Percentiles rank a stretch among this genome's conserved stretches.
Conservation (phyloP, 2,329 filamentous ascomycete species). For the Colletotrichum sp. region DNA sequence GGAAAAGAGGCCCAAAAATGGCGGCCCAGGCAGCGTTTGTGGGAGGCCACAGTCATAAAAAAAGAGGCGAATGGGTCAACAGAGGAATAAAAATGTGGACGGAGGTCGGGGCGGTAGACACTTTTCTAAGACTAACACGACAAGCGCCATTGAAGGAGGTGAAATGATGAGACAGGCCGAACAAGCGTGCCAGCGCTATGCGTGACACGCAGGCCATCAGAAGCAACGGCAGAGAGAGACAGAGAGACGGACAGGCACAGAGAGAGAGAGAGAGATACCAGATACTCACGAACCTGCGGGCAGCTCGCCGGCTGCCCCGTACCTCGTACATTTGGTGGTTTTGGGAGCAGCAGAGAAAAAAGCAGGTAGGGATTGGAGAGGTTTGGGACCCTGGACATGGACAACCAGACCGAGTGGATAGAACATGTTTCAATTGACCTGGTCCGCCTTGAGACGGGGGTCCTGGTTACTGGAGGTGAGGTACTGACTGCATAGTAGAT, state of each 20-base stretch:
- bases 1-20: background rate
- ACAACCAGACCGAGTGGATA: conserved; percentile 1
- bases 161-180: conserved; percentile 10
- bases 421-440: conserved; percentile 18
- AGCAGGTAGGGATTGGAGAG: background rate
- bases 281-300: background rate
- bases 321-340: background rate
- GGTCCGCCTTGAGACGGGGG: conserved; percentile 1
- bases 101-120: background rate
- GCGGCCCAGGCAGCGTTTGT: background rate
- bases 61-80: background rate
- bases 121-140: conserved; percentile 6
- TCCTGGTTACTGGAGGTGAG: background rate
- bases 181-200: background rate
- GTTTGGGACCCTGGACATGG: conserved; percentile 4
- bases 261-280: background rate
- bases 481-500: background rate
- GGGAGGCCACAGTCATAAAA: background rate
- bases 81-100: background rate
- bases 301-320: background rate
- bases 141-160: background rate
- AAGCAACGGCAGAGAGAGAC: background rate
- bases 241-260: background rate
- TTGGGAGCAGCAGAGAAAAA: background rate
- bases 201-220: background rate